Percentiles rank a stretch among this genome's conserved stretches.
phyloP scores from a whole-genome alignment of 2,329 filamentous ascomycete species.

The Fusarium drepaniforme region DNA sequence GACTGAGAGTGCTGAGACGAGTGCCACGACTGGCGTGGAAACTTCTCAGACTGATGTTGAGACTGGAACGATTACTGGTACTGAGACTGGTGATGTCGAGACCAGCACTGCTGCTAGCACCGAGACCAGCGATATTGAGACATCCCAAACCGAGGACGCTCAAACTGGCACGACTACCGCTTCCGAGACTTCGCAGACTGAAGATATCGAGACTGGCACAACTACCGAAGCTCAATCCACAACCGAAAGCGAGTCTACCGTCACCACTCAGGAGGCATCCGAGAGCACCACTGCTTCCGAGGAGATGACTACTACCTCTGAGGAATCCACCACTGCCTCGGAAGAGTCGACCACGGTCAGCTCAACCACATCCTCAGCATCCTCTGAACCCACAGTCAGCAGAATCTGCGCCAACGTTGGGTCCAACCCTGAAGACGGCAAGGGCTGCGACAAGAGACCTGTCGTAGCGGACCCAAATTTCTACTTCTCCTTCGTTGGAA shows the following conservation, averaged over 20 bases:
- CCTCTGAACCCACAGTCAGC: background rate
- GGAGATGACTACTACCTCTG: background rate
- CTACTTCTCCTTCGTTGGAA: background rate
- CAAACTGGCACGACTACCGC: background rate
- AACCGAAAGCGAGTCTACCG: background rate
- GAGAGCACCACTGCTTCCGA: background rate
- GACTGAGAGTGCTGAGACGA: background rate
- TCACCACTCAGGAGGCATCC: background rate
- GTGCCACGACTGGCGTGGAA: background rate
- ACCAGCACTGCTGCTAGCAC: background rate
- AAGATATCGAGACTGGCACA: background rate
- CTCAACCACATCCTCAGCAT: background rate
- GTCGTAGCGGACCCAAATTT: background rate
- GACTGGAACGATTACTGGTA: background rate
- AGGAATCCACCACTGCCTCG: background rate
- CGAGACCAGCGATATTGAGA: background rate
- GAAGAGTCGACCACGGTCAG: background rate
- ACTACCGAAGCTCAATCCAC: background rate
- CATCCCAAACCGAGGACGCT: background rate
- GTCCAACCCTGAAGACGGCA: background rate
- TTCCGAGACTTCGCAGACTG: background rate
- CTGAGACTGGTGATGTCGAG: background rate
- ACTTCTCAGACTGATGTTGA: background rate
- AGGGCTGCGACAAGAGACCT: background rate
- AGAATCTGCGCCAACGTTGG: constrained; percentile 13